These are phyloP conservation scores for Phlebiopsis flavidoalba DNA, from an alignment of 768 basidiomycete species.

Conservation along the genomic window DNA sequence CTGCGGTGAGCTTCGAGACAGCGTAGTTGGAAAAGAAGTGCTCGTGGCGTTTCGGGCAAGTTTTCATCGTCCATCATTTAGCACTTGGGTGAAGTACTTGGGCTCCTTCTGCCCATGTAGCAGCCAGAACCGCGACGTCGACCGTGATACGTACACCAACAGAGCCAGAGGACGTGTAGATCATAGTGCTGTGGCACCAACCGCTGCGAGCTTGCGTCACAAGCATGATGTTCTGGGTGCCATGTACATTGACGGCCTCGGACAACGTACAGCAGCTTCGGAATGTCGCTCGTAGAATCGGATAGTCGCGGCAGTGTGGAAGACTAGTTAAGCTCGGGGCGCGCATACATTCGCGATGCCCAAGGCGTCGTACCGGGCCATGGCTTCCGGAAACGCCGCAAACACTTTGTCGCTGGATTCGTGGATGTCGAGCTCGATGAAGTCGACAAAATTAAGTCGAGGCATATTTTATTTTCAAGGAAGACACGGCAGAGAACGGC, in stretches of 20 bases:
- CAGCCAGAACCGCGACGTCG: constrained; percentile 58
- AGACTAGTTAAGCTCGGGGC: constrained; percentile 54
- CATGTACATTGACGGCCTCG: constrained; percentile 56
- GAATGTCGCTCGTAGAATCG: constrained; percentile 69
- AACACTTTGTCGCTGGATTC: constrained; percentile 44
- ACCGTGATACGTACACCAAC: constrained; percentile 49
- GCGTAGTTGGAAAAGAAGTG: constrained; percentile 81
- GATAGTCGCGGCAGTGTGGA: constrained; percentile 75
- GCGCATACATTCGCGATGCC: constrained; percentile 1
- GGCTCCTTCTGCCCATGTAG: constrained; percentile 71
- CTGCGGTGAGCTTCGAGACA: constrained; percentile 55
- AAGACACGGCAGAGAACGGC: too few relatives aligned
- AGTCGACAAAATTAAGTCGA: too few relatives aligned
- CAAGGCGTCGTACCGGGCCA: constrained; percentile 43
- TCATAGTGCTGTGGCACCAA: constrained; percentile 51
- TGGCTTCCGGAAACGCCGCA: constrained; percentile 55
- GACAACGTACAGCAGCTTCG: constrained; percentile 48
- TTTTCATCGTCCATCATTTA: constrained; percentile 55
- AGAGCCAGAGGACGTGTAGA: constrained; percentile 75
- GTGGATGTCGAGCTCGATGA: constrained; percentile 54
- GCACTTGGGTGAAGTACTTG: constrained; percentile 50
- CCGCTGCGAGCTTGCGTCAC: constrained; percentile 45
- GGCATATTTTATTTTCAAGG: too few relatives aligned
- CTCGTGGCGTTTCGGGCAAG: constrained; percentile 47
- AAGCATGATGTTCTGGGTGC: constrained; percentile 68